Evolutionary conservation across 768 basidiomycete genomes (phyloP).

Genomic region (Termitomyces sp.): DNA sequence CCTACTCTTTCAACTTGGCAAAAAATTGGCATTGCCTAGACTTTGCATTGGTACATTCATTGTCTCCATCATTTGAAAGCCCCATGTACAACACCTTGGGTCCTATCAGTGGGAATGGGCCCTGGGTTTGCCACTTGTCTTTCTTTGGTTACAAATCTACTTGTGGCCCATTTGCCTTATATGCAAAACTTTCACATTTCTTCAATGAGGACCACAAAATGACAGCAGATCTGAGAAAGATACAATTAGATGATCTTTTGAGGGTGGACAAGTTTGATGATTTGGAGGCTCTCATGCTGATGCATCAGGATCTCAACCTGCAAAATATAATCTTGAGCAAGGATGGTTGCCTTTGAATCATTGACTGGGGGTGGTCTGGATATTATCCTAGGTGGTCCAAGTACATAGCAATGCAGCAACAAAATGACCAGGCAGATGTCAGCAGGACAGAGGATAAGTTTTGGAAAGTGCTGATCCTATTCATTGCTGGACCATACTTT

Average conservation of each 20-base stretch:
- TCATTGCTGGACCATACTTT: too few relatives aligned
- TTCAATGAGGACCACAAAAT: constrained; percentile 8
- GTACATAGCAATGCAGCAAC: constrained; percentile 15
- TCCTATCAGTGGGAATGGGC: not conserved
- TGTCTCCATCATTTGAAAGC: constrained; percentile 11
- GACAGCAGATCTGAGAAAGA: not conserved
- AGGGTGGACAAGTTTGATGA: constrained; percentile 10
- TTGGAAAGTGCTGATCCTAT: too few relatives aligned
- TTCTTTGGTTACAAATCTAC: not conserved
- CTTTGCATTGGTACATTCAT: constrained; percentile 16
- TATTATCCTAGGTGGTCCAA: constrained; percentile 17
- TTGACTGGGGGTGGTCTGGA: constrained; percentile 20
- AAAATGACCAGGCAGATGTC: not conserved
- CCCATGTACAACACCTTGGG: not conserved
- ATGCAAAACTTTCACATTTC: constrained; percentile 9
- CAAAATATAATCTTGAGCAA: too few relatives aligned
- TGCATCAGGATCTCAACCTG: too few relatives aligned
- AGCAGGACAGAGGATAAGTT: not conserved
- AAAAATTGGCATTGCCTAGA: too few relatives aligned
- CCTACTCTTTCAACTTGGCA: too few relatives aligned
- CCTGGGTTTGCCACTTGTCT: not conserved
- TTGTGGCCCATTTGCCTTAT: constrained; percentile 8
- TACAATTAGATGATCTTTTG: constrained; percentile 3
- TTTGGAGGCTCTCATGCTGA: constrained; percentile 19
- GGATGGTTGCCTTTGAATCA: too few relatives aligned